phyloP scores from a whole-genome alignment of 257 asterid species.

The Nicotiana undulata region DNA sequence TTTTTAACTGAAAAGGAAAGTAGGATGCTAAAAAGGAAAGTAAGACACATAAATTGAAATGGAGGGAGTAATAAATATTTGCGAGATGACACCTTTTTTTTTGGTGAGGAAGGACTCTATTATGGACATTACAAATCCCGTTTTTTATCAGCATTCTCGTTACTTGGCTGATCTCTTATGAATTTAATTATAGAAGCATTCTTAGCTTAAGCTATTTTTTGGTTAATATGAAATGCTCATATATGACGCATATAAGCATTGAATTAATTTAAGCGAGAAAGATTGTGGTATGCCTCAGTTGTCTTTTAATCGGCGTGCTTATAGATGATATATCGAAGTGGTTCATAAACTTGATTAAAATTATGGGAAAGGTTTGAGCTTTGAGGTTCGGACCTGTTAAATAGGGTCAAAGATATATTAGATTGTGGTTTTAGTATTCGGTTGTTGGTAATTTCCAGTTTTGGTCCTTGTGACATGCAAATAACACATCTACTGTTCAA shows the following conservation, averaged over 20 bases:
- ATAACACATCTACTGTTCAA: background rate
- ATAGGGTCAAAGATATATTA: background rate
- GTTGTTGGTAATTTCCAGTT: background rate
- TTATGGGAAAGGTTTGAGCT: background rate
- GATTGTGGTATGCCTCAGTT: background rate
- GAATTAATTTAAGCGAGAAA: background rate
- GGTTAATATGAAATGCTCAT: background rate
- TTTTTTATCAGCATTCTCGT: background rate
- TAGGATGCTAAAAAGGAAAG: no score
- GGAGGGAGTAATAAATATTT: no score
- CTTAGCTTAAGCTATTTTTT: background rate
- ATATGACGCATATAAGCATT: background rate
- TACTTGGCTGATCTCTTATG: background rate
- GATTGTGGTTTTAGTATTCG: background rate
- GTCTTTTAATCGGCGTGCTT: background rate
- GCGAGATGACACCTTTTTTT: background rate
- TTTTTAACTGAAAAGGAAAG: no score
- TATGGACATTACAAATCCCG: background rate
- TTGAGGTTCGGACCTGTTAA: background rate
- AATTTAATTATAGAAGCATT: background rate
- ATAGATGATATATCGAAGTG: background rate
- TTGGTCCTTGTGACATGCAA: background rate
- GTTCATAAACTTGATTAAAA: background rate
- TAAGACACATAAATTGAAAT: no score
- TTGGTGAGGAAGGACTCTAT: background rate